A percentile compares a stretch with the other conserved stretches of the same genome.
Conservation (phyloP, 176 grass and related monocot genomes). For the Lolium rigidum region DNA sequence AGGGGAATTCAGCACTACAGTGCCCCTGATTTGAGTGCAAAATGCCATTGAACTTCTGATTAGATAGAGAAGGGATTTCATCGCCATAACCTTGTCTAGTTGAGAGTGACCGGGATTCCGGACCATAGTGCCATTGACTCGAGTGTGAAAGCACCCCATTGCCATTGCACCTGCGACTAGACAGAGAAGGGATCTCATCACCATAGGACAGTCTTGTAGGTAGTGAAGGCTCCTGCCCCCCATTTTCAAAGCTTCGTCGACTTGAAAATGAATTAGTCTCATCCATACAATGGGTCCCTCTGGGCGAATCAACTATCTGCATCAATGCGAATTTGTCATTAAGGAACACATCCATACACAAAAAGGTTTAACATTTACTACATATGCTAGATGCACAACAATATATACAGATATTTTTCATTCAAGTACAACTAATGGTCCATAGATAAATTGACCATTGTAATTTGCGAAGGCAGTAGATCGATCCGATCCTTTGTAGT, state of each 20-base stretch:
- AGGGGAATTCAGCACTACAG: slow-evolving; percentile 30
- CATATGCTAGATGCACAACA: background rate
- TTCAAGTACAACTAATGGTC: slow-evolving; percentile 25
- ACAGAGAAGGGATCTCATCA: slow-evolving; percentile 51
- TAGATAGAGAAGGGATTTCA: slow-evolving; percentile 50
- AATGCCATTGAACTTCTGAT: slow-evolving; percentile 15
- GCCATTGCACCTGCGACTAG: slow-evolving; percentile 2
- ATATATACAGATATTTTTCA: background rate
- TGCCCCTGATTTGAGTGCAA: slow-evolving; percentile 14
- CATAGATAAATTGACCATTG: background rate
- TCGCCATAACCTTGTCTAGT: slow-evolving; percentile 40
- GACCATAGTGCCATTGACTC: slow-evolving; percentile 31
- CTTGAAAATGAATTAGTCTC: slow-evolving; percentile 34
- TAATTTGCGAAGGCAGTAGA: slow-evolving; percentile 21
- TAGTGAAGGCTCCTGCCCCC: slow-evolving; percentile 4
- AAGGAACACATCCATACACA: background rate
- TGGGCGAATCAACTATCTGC: slow-evolving; percentile 37
- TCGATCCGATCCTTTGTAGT: slow-evolving; percentile 15
- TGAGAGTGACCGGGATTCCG: slow-evolving; percentile 38
- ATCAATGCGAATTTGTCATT: slow-evolving; percentile 27
- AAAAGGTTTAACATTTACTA: slow-evolving; percentile 4
- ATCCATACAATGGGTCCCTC: slow-evolving; percentile 5
- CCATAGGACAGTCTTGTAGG: slow-evolving; percentile 37
- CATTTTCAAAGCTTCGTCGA: slow-evolving; percentile 38
- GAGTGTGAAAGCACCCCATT: background rate